Percentiles rank a stretch among this genome's conserved stretches.
phyloP scores from a whole-genome alignment of 225 moss, liverwort and hornwort species.

The Thuidium tamariscinum region DNA sequence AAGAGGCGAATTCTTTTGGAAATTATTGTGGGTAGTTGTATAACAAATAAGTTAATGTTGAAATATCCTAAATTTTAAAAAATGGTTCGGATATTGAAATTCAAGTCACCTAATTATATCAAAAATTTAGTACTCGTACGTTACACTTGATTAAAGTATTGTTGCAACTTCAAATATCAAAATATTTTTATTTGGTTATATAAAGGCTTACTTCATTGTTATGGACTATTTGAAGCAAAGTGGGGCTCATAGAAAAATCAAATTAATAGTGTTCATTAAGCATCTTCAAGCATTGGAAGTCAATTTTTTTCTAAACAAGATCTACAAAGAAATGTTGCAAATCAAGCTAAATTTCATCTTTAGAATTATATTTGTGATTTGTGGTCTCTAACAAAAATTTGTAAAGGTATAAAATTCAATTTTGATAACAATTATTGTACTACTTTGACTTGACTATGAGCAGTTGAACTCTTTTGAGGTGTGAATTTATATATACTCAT shows the following conservation, averaged over 20 bases:
- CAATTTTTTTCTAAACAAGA: fast-evolving
- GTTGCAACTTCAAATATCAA: neutral
- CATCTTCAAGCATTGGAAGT: neutral
- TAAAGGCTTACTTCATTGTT: neutral
- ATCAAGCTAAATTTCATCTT: neutral
- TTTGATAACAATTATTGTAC: too few relatives aligned
- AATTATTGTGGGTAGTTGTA: too few relatives aligned
- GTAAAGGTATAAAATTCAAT: fast-evolving
- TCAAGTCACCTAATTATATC: fast-evolving
- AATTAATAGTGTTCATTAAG: neutral
- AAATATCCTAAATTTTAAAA: too few relatives aligned
- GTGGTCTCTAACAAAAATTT: neutral
- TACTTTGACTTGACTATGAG: neutral
- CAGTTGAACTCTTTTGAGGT: fast-evolving
- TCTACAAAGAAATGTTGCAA: neutral
- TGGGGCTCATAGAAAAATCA: neutral
- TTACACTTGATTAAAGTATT: too few relatives aligned
- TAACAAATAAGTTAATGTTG: too few relatives aligned
- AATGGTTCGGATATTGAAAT: too few relatives aligned
- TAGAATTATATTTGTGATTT: neutral
- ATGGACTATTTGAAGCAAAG: neutral
- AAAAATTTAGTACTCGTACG: too few relatives aligned
- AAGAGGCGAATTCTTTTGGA: too few relatives aligned
- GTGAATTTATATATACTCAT: neutral
- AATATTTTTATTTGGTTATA: too few relatives aligned